Base-by-base conservation (phyloP, 2,329 filamentous ascomycete genomes). In the Nothophaeocryptopus gaeumannii region DNA sequence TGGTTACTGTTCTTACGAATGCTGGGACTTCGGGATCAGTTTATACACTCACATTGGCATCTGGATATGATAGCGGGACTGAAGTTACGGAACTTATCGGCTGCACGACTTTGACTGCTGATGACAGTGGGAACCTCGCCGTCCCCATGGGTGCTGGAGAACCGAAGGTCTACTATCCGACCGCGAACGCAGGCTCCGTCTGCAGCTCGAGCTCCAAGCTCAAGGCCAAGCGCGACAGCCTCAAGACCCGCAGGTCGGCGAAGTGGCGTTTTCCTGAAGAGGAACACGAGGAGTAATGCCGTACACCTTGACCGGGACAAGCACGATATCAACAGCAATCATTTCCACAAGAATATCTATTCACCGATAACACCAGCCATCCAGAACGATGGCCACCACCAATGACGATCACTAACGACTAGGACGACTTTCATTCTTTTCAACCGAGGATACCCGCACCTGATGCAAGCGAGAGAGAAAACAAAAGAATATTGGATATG, bases 1-100 rank as follows among this genome's bases (percentile, higher is more conserved):
- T 76, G 36, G 58, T 78, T 39, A 66, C 62, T 1, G 61, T 72
- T 5, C 50, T 71, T 1, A 64, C 60, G 44, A 69, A 68, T 52
- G 49, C 51, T 2, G 68, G 68, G 29, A 53, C 58, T 2, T 48
- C 48, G 12, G 64, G 61, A 14, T 45, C 45, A 5, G 43, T 47
- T 11, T 62, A 64, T 20, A 67, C 61, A 1, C 55, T 66, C n/a
- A 47, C 45, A 3, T 50, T 70, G 20, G 55, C 55, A n/a, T 59
- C 58, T 5, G 62, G 61, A 15, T 71, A 60, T 40, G 45, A 45
- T 2, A 51, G 50, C 5, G 65, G 67, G 2, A 61, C 53, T 5
- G 47, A 59, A 14, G 44, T 73, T n/a, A 68, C 68, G 8, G 72
- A 75, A 47, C 56, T 74, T 5, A 49, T 72, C 15, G 61, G 56